Evolutionary conservation across 345 rosid species (phyloP), one percentile per base, ranked within the genome.

Genomic region (Syzygium oleosum): DNA sequence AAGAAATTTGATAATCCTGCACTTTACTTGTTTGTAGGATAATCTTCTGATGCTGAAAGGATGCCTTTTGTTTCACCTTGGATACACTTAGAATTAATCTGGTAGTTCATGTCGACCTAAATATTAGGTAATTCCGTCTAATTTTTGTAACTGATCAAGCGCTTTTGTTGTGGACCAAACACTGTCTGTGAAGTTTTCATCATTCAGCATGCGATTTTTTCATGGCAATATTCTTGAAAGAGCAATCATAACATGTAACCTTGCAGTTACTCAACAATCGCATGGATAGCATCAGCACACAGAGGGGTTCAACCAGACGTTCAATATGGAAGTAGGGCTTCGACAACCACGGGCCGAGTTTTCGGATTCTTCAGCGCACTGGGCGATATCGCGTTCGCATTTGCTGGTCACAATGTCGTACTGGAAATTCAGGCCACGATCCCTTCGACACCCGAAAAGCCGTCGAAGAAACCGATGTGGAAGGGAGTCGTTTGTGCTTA

Each of bases 381-480:
- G 31, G 98, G 98, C 3, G 94, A 93, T 52, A 92, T 95, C 27
- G 96, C 95, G 2, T 96, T 96, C 78, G 92, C 97, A 41, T 96
- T 84, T 59, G 98, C 95, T 31, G 95, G 95, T 31, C 95, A 96
- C 87, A 94, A 91, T 84, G 97, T 96, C 85, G 95, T 92, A 12
- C 86, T 94, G 90, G 97, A 95, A 93, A 95, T 96, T 63, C 97
- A 95, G 86, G 97, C 98, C 63, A 93, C 95, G 6, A 91, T 96
- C 78, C 95, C 95, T 83, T 96, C 98, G 19, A 91, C 95, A 4
- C 94, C 95, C 0, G 94, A 89, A 84, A 96, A 85, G 17, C 95
- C 98, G 13, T 96, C 96, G 3, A 96, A 93, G 89, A 91, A 90
- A 84, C 95, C 97, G 31, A 95, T 94, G 97, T 94, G 96, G 96